Percentiles rank a stretch among this genome's conserved stretches.
Conservation (phyloP, 345 rosid genomes). For the Camelina sativa region DNA sequence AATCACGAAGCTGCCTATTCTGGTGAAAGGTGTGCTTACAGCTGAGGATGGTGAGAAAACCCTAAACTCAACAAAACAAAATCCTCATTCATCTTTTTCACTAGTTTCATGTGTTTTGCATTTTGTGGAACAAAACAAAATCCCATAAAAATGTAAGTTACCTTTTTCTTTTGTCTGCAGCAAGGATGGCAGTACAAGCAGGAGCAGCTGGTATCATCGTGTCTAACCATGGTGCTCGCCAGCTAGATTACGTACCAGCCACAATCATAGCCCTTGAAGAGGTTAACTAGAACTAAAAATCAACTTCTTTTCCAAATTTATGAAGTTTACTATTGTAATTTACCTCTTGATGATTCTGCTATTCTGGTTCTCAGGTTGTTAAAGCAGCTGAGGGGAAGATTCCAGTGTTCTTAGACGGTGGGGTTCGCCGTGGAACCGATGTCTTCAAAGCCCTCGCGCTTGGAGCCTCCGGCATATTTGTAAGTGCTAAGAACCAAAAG, state of each 20-base stretch:
- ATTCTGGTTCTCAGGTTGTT: constrained; percentile 55
- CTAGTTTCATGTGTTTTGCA: not conserved
- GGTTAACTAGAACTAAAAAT: constrained; percentile 42
- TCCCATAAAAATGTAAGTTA: not conserved
- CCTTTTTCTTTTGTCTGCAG: constrained; percentile 42
- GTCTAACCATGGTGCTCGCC: constrained; percentile 88
- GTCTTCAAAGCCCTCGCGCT: constrained; percentile 85
- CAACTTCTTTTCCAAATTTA: not conserved
- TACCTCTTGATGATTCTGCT: not conserved
- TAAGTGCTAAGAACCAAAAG: constrained; percentile 43
- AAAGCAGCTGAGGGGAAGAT: constrained; percentile 77
- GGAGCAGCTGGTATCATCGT: constrained; percentile 87
- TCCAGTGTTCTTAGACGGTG: constrained; percentile 87
- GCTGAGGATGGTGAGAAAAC: constrained; percentile 72
- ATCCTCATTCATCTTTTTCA: not conserved
- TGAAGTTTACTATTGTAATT: not conserved
- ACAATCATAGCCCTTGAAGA: constrained; percentile 83
- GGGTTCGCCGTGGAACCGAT: constrained; percentile 89
- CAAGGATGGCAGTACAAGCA: constrained; percentile 61
- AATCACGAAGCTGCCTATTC: constrained; percentile 72
- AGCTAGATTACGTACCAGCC: constrained; percentile 70
- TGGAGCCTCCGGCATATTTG: constrained; percentile 88
- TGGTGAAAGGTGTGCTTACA: constrained; percentile 80
- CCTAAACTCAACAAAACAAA: constrained; percentile 1
- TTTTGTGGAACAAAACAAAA: not conserved